These are phyloP conservation scores for Helminthosporium solani DNA, from an alignment of 2,329 filamentous ascomycete species.

Conservation along the genomic window DNA sequence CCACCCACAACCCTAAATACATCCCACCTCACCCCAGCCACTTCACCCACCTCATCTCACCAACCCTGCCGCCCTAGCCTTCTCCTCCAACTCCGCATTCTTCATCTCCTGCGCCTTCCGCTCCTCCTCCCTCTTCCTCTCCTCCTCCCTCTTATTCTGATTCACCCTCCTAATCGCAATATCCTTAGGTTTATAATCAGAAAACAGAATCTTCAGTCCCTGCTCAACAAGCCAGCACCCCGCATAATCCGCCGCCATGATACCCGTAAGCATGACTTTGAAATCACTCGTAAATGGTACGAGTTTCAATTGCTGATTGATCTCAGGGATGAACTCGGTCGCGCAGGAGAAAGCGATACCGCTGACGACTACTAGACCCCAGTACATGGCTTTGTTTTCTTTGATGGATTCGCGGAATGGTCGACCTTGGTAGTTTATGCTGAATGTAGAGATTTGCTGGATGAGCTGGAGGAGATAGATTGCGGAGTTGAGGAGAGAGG, in stretches of 20 bases:
- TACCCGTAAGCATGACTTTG: conserved; percentile 76
- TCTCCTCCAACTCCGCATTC: conserved; percentile 34
- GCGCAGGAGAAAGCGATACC: conserved; percentile 91
- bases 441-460: conserved; percentile 98
- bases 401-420: conserved; percentile 95
- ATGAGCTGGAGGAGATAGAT: conserved; percentile 97
- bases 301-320: conserved; percentile 89
- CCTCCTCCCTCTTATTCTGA: conserved; percentile 75
- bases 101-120: conserved; percentile 36
- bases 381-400: conserved; percentile 98
- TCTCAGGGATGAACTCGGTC: conserved; percentile 90
- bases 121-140: conserved; percentile 63
- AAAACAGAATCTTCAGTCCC: conserved; percentile 79
- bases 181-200: conserved; percentile 89
- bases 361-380: conserved; percentile 86
- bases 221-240: conserved; percentile 89
- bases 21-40: not conserved
- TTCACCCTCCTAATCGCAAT: conserved; percentile 85
- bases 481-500: conserved; percentile 91
- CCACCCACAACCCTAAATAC: not conserved
- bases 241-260: conserved; percentile 86
- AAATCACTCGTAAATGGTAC: conserved; percentile 89
- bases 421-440: conserved; percentile 98
- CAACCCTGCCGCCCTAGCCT: conserved; percentile 16
- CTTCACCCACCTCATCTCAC: conserved; percentile 2